Evolutionary conservation across 2,329 filamentous ascomycete genomes (phyloP).

Genomic region (Westerdykella ornata): DNA sequence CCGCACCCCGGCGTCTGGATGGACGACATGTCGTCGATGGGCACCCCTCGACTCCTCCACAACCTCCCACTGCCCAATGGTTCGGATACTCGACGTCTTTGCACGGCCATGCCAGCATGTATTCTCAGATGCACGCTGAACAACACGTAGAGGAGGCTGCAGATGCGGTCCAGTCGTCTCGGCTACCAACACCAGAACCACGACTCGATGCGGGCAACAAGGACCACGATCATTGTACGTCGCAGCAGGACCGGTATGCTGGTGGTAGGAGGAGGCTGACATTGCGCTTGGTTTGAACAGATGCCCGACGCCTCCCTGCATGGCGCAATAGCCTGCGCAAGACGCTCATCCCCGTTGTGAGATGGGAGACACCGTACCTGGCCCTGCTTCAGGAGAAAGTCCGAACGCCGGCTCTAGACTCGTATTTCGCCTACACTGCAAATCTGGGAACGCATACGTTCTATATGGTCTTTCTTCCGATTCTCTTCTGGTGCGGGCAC

Average conservation of each 20-base stretch:
- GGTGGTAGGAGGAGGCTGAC: background rate
- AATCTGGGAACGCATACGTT: constrained; percentile 94
- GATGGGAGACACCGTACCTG: constrained; percentile 92
- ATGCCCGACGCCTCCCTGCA: constrained; percentile 71
- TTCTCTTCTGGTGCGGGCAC: constrained; percentile 95
- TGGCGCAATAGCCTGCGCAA: constrained; percentile 88
- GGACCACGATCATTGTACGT: constrained; percentile 58
- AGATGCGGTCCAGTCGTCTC: background rate
- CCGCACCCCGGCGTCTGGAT: background rate
- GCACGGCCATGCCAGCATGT: constrained; percentile 1
- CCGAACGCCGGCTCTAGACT: constrained; percentile 79
- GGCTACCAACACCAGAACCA: constrained; percentile 7
- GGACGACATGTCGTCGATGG: background rate
- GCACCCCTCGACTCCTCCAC: background rate
- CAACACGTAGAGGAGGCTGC: background rate
- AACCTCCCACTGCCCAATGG: background rate
- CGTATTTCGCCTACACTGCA: constrained; percentile 93
- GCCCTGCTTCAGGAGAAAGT: constrained; percentile 75
- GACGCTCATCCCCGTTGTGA: constrained; percentile 72
- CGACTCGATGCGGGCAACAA: constrained; percentile 65
- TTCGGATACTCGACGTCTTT: background rate
- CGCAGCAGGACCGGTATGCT: constrained; percentile 3
- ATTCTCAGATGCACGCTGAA: background rate
- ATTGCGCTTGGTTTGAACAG: constrained; percentile 43
- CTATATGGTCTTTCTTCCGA: constrained; percentile 92